Base-by-base conservation (phyloP, 75 land plant species). In the Cryptomeria japonica region DNA sequence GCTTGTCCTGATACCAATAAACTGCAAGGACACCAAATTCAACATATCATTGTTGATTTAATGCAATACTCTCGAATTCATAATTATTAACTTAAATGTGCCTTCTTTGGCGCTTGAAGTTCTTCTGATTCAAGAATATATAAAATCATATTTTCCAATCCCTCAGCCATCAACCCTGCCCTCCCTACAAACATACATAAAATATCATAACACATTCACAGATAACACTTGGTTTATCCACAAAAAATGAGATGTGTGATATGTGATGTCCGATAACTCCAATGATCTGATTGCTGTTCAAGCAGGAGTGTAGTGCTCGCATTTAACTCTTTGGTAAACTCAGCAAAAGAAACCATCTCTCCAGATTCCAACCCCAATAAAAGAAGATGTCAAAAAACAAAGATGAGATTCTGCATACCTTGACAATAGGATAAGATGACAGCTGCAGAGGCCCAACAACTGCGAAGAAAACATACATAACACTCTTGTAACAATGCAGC, bases 361-460 rank as follows among this genome's bases (percentile, higher is more conserved):
- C 46, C 36, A 53, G n/a, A 36, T 28, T 55, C 42, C n/a, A 58
- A 44, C 25, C 32, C 39, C 19, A 42, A 47, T n/a, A n/a, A 46
- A 56, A 32, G 25, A 31, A 70, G 8, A 34, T 47, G 5, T 16
- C 87, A 36, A 11, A 77, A 22, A 28, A 38, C 34, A 39, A 1
- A 41, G 42, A 41, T 76, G 61, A 1, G 9, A 41, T 32, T 86
- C 39, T 5, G 16, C 46, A 79, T 91, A 96, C 96, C 98, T 94
- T 89, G 44, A 97, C 68, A 42, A 89, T 86, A 72, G 98, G 97
- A 72, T 90, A 97, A 36, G 99, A 97, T 41, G 91, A 87, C 70
- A 97, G 92, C 87, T 94, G 97, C 36, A 96, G 94, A 6, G 99
- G 97, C 15, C 98, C 97, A 5, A 96, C 94, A 51, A 93, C 93